Base-by-base conservation (phyloP, 805 yeast genomes). In the Teunomyces gatunensis region DNA sequence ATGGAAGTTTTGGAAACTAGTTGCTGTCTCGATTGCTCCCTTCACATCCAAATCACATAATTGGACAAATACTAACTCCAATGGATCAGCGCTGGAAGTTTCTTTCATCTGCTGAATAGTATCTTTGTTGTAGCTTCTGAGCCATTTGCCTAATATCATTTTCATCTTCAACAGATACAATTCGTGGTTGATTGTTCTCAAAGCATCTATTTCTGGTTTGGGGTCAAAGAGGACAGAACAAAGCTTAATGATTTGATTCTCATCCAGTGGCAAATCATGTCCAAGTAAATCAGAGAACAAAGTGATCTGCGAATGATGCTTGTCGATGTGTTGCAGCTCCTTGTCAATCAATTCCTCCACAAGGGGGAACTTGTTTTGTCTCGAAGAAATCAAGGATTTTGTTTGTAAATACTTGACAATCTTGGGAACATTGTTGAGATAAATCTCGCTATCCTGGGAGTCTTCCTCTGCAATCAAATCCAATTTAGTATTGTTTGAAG, bases 1-100 rank as follows among this genome's bases (percentile, higher is more conserved):
- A 61, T 91, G 96, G 4, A 78, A 66, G 56, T 87, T 87, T 6
- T 76, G 75, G 0, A 85, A 65, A n/a, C 75, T 67, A 1, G 83
- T 64, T 1, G 97, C 91, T 2, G 70, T 50, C 27, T 73, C 70
- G 5, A 84, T 71, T 1, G 98, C 97, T 23, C 72, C 71, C 6
- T 75, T 68, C 25, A 89, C 57, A 47, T 84, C 79, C 46, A 86
- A 83, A 4, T 78, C 69, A 28, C 81, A 72, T 7, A 85, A 51
- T 21, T 69, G 59, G 3, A 76, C 58, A 58, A 80, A 83, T 0
- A 86, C 74, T 18, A 64, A 61, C 32, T 84, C 85, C 17, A 84
- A 67, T 0, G 73, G 58, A 53, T 79, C 80, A 3, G 58, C 50
- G 2, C 54, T 49, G 9, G 57, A 47, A 5, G 54, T 46, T 2